Evolutionary conservation across 1,284 basidiomycete species (phyloP), one percentile per base, ranked within the genome.

Genomic region (Boletus putidus): DNA sequence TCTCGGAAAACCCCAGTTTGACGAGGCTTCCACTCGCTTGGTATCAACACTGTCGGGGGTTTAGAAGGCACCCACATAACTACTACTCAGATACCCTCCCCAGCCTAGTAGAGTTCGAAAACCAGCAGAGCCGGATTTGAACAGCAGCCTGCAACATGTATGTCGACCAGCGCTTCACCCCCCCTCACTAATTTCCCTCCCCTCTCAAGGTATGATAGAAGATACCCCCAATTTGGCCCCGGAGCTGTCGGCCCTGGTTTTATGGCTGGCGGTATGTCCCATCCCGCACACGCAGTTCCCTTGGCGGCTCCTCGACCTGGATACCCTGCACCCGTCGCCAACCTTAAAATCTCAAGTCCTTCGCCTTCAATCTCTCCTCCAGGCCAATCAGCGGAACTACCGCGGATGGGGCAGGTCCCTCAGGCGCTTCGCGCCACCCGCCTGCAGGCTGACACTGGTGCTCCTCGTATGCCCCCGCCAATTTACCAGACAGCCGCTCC

Each of bases 291-390:
- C 62, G 52, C 68, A 71, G 77, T 82, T 35, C 78, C 79, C 8
- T 82, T 89, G 61, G 87, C 84, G 14, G 84, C 87, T 8, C 88
- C 88, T 35, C 80, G 80, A 42, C 88, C 89, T 6, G 88, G 89
- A 12, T 90, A 91, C 67, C 83, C 85, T 33, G 82, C 86, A 3
- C 84, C 85, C 39, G 80, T 89, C 40, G 77, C 86, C 27, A 85
- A 82, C 3, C 80, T 89, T 44, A 83, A 82, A 64, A 75, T 86
- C n/a, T 44, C 82, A 9, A 79, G 76, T 50, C 81, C 81, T 11
- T 74, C 78, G 33, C 76, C 79, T 6, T 69, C 77, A 15, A 75
- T 78, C 6, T 68, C 72, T 36, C 74, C 78, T 11, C 69, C 73
- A 27, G 74, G 73, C 49, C 73, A 69, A 53, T 68, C 64, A 57